phyloP scores from a whole-genome alignment of 108 stramenopile species.

The Skeletonema grethae region DNA sequence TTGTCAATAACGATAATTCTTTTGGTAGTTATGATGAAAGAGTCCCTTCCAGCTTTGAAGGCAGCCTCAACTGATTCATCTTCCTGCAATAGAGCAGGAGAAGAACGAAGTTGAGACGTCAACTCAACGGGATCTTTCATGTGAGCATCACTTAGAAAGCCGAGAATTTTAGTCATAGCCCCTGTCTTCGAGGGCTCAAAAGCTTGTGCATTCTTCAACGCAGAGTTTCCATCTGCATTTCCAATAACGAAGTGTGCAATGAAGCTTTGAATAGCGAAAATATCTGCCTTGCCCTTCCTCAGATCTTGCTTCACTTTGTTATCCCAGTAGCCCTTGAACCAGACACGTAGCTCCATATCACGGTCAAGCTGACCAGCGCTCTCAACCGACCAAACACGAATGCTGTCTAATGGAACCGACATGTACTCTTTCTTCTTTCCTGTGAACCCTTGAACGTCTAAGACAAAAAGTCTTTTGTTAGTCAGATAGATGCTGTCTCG shows the following conservation, averaged over 20 bases:
- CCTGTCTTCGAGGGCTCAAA: slow-evolving; percentile 19
- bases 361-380: slow-evolving; percentile 70
- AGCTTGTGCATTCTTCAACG: slow-evolving; percentile 38
- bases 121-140: slow-evolving; percentile 53
- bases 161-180: slow-evolving; percentile 33
- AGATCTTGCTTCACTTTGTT: slow-evolving; percentile 54
- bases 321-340: slow-evolving; percentile 41
- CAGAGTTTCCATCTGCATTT: slow-evolving; percentile 28
- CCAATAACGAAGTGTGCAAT: slow-evolving; percentile 63
- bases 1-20: slow-evolving; percentile 62
- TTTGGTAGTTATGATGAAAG: slow-evolving; percentile 57
- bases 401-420: slow-evolving; percentile 53
- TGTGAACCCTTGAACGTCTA: slow-evolving; percentile 56
- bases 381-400: slow-evolving; percentile 63
- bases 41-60: slow-evolving; percentile 60
- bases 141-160: slow-evolving; percentile 44
- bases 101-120: slow-evolving; percentile 46
- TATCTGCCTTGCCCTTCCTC: slow-evolving; percentile 58
- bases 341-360: slow-evolving; percentile 49
- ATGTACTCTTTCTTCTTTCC: slow-evolving; percentile 65
- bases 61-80: slow-evolving; percentile 61
- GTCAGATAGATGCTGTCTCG: slow-evolving; percentile 62
- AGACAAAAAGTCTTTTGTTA: slow-evolving; percentile 46
- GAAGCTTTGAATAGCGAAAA: slow-evolving; percentile 58
- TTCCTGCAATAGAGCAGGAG: slow-evolving; percentile 55